These are phyloP conservation scores for Paramecium caudatum DNA, from an alignment of 73 alveolate genomes.

Conservation along the genomic window DNA sequence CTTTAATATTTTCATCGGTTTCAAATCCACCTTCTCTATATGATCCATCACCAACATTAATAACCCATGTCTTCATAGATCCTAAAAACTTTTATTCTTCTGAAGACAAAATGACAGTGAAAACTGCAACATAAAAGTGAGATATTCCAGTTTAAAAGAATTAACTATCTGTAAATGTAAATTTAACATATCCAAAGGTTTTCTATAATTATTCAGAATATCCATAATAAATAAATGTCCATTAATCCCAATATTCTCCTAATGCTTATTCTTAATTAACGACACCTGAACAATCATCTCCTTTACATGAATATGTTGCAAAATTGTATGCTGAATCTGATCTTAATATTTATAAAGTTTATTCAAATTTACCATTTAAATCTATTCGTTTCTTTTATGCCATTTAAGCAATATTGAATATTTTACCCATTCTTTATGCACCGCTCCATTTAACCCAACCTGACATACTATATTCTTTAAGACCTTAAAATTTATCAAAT, in stretches of 20 bases:
- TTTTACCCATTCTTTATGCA: constrained; percentile 2
- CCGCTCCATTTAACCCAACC: constrained; percentile 58
- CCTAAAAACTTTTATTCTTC: constrained; percentile 24
- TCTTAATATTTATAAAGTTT: constrained; percentile 21
- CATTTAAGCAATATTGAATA: neutral
- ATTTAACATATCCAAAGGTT: constrained; percentile 60
- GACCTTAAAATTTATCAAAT: neutral
- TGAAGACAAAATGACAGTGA: neutral
- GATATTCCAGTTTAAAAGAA: neutral
- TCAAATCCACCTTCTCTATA: constrained; percentile 47
- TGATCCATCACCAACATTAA: constrained; percentile 49
- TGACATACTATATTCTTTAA: constrained; percentile 37
- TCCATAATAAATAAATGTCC: constrained; percentile 60
- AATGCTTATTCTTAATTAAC: constrained; percentile 8
- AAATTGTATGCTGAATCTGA: constrained; percentile 23
- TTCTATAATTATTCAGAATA: constrained; percentile 4
- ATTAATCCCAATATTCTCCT: constrained; percentile 64
- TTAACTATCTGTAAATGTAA: neutral
- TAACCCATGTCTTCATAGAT: constrained; percentile 58
- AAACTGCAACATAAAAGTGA: constrained; percentile 43
- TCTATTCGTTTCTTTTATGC: constrained; percentile 5
- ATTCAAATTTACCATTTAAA: constrained; percentile 52
- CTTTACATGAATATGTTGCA: constrained; percentile 28
- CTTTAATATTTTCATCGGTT: neutral
- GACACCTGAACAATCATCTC: constrained; percentile 15